Conservation (phyloP, 208 protist species). For the Angomonas ambiguus region DNA sequence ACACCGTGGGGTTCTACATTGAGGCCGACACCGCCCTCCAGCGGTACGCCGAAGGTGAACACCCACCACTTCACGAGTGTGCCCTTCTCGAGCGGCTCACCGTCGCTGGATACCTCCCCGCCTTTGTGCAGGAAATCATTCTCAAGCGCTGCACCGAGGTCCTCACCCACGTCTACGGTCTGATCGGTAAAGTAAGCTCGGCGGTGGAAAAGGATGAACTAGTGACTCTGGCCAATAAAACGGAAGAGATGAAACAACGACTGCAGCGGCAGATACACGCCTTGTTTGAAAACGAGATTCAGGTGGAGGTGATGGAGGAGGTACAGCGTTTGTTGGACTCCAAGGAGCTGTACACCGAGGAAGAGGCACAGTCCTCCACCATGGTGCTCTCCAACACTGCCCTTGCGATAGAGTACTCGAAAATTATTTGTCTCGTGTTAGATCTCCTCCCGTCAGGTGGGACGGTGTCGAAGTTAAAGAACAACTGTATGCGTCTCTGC, state of each 20-base stretch:
- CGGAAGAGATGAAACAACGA: conserved; percentile 44
- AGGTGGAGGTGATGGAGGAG: conserved; percentile 77
- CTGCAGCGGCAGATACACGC: conserved; percentile 27
- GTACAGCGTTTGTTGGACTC: conserved; percentile 58
- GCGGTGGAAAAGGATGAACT: conserved; percentile 40
- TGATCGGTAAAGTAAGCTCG: not conserved
- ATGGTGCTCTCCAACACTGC: conserved; percentile 23
- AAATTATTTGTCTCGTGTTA: conserved; percentile 60
- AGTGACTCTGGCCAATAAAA: conserved; percentile 62
- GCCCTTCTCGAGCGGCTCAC: conserved; percentile 39
- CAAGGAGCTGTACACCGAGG: conserved; percentile 51
- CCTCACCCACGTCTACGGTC: conserved; percentile 18
- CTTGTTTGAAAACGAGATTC: conserved; percentile 51
- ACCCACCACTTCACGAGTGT: conserved; percentile 21
- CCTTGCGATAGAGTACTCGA: conserved; percentile 76
- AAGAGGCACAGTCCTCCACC: conserved; percentile 27
- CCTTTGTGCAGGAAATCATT: conserved; percentile 16
- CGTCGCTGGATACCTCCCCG: conserved; percentile 45
- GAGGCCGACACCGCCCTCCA: conserved; percentile 27
- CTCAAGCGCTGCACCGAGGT: conserved; percentile 17
- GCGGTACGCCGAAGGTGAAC: conserved; percentile 18
- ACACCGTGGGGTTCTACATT: conserved; percentile 65
- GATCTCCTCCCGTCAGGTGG: conserved; percentile 69
- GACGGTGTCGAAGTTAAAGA: conserved; percentile 61
- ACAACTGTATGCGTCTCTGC: conserved; percentile 87